phyloP scores from a whole-genome alignment of 2,329 filamentous ascomycete genomes.

The Colletotrichum lini region DNA sequence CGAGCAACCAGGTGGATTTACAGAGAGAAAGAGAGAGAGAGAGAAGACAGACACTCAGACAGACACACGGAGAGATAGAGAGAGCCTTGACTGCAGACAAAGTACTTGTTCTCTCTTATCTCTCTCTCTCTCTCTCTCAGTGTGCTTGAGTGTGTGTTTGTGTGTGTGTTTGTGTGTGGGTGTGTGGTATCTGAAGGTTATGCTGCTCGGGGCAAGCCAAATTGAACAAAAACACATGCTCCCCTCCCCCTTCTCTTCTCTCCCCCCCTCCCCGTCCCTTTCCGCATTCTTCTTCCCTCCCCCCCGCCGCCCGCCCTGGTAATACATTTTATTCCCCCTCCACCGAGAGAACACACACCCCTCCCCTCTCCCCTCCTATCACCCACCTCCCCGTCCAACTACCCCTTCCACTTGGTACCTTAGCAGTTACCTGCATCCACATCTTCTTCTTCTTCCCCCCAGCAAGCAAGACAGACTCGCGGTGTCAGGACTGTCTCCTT shows the following conservation, averaged over 20 bases:
- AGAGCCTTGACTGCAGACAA: neutral
- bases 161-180: too few species aligned
- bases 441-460: conserved; percentile 7
- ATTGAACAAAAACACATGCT: conserved; percentile 25
- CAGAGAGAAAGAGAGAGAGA: neutral
- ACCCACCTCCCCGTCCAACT: neutral
- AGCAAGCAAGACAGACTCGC: neutral
- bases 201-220: conserved; percentile 16
- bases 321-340: conserved; percentile 7
- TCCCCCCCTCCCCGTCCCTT: conserved; percentile 7
- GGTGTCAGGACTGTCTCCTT: neutral
- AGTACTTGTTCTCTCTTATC: neutral
- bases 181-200: neutral
- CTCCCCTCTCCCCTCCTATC: neutral
- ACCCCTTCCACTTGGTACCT: conserved; percentile 15
- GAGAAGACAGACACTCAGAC: too few species aligned
- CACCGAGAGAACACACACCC: conserved; percentile 14
- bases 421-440: conserved; percentile 2
- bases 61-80: too few species aligned
- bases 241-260: neutral
- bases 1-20: too few species aligned
- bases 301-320: conserved; percentile 14
- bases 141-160: too few species aligned
- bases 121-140: too few species aligned
- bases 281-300: neutral